Conservation (phyloP, 306 rosid genomes). For the Cucurbita ficifolia region DNA sequence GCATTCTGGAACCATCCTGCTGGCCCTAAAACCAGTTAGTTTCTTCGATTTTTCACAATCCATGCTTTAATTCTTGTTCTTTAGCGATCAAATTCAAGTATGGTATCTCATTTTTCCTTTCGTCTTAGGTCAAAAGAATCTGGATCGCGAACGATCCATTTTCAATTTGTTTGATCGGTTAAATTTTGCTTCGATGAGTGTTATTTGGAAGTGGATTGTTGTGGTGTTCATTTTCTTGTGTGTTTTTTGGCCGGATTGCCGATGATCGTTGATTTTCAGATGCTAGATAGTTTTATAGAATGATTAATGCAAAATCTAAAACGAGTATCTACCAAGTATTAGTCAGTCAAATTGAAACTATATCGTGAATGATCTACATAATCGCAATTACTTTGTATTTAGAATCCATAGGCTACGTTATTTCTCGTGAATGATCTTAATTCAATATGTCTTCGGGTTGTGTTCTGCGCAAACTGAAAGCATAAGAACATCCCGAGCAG, state of each 20-base stretch:
- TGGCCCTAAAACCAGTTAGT: constrained; percentile 97
- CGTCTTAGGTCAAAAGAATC: background rate
- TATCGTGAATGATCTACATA: background rate
- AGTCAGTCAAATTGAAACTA: background rate
- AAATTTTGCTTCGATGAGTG: background rate
- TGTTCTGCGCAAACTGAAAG: background rate
- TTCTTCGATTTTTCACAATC: background rate
- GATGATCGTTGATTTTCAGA: background rate
- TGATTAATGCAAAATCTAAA: background rate
- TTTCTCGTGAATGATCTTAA: background rate
- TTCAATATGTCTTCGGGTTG: background rate
- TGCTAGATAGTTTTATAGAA: background rate
- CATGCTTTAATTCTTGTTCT: background rate
- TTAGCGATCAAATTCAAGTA: background rate
- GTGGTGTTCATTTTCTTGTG: background rate
- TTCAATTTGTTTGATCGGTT: background rate
- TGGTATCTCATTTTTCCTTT: background rate
- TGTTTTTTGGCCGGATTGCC: background rate
- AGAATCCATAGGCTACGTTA: background rate
- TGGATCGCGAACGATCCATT: background rate
- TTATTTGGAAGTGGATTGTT: background rate
- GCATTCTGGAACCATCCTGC: constrained; percentile 94
- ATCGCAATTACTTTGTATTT: background rate
- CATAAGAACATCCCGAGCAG: background rate
- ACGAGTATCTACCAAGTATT: background rate